Percentiles rank a stretch among this genome's conserved stretches.
These are phyloP conservation scores for Inga laurina DNA, from an alignment of 306 rosid genomes.

Conservation along the genomic window DNA sequence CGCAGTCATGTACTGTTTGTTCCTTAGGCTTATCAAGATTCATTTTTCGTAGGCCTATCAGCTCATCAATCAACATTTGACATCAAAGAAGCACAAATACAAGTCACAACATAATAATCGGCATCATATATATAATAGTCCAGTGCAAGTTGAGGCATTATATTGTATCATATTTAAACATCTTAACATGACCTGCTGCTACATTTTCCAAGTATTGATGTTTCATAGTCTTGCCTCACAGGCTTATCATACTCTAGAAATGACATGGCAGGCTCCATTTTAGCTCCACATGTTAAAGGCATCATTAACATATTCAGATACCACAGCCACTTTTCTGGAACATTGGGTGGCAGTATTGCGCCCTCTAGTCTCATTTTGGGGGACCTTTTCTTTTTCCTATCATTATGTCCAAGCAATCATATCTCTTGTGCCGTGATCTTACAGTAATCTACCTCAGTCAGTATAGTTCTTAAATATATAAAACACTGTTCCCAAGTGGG, in stretches of 20 bases:
- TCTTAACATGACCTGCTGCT: neutral
- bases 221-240: neutral
- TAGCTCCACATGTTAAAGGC: neutral
- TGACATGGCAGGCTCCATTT: neutral
- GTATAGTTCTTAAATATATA: neutral
- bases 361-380: neutral
- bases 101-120: neutral
- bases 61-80: neutral
- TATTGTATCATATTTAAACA: neutral
- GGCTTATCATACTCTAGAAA: neutral
- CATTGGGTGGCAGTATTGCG: neutral
- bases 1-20: neutral
- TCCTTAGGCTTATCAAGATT: neutral
- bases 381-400: neutral
- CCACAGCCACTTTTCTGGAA: neutral
- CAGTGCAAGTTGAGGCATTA: neutral
- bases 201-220: neutral
- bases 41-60: neutral
- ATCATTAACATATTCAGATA: neutral
- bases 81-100: neutral
- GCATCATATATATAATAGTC: neutral
- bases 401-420: neutral
- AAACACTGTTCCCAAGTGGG: neutral
- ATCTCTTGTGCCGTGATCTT: neutral
- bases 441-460: neutral